A percentile compares a stretch with the other conserved stretches of the same genome.
phyloP scores from a whole-genome alignment of 352 stramenopile genomes.

The Lagenidium sp. region DNA sequence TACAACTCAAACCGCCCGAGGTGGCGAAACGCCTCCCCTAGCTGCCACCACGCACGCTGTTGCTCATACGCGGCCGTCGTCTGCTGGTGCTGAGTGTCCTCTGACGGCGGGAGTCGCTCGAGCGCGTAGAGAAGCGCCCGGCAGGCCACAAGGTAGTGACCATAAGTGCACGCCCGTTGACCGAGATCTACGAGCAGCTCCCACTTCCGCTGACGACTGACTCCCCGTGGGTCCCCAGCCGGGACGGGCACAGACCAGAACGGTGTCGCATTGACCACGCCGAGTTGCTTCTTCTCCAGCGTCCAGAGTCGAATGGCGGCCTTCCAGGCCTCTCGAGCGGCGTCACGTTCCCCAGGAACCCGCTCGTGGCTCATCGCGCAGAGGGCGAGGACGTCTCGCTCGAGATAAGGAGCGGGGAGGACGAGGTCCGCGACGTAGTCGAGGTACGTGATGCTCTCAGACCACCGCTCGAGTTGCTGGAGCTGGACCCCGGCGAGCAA shows the following conservation, averaged over 20 bases:
- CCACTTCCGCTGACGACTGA: slow-evolving; percentile 20
- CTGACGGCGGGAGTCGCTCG: slow-evolving; percentile 7
- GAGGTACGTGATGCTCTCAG: slow-evolving; percentile 50
- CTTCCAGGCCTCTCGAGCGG: slow-evolving; percentile 44
- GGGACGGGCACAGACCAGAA: not conserved
- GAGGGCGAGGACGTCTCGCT: slow-evolving; percentile 47
- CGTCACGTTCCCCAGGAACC: not conserved
- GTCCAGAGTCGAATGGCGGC: slow-evolving; percentile 42
- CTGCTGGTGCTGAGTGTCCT: not conserved
- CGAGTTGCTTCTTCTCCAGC: slow-evolving; percentile 21
- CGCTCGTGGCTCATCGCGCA: slow-evolving; percentile 47
- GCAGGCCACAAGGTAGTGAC: slow-evolving; percentile 50
- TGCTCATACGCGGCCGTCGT: slow-evolving; percentile 5
- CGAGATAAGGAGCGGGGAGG: slow-evolving; percentile 31
- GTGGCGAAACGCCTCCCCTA: slow-evolving; percentile 58
- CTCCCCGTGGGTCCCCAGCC: not conserved
- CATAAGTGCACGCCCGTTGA: slow-evolving; percentile 21
- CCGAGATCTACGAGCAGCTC: slow-evolving; percentile 43
- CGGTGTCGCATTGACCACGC: no score
- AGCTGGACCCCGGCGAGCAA: slow-evolving; percentile 51
- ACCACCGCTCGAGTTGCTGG: slow-evolving; percentile 39
- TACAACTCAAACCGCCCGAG: slow-evolving; percentile 45
- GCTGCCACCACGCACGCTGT: slow-evolving; percentile 29
- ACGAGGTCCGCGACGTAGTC: slow-evolving; percentile 45
- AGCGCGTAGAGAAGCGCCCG: slow-evolving; percentile 36